A percentile compares a stretch with the other conserved stretches of the same genome.
Evolutionary conservation across 2,329 filamentous ascomycete species (phyloP).

Genomic region (Sporothrix inflata): DNA sequence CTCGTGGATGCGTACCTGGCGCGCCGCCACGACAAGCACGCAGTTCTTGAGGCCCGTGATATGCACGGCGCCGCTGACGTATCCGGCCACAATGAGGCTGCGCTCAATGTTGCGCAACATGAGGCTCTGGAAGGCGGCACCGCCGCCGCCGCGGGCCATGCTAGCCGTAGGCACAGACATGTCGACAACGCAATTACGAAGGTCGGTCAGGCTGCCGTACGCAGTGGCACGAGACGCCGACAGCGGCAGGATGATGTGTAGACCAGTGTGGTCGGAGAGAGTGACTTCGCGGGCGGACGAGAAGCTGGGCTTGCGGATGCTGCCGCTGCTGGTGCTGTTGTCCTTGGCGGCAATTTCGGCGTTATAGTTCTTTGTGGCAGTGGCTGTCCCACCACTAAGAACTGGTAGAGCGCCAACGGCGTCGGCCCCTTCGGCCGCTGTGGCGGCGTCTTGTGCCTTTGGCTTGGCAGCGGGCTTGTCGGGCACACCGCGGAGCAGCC

Average conservation of each 20-base stretch:
- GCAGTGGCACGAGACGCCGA: constrained; percentile 72
- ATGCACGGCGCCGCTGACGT: constrained; percentile 79
- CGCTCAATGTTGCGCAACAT: constrained; percentile 68
- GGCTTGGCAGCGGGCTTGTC: not conserved
- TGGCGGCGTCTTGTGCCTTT: constrained; percentile 26
- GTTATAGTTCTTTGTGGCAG: not conserved
- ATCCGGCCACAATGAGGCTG: constrained; percentile 76
- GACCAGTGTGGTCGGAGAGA: constrained; percentile 67
- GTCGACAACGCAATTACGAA: constrained; percentile 75
- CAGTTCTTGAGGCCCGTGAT: constrained; percentile 75
- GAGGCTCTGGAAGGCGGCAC: constrained; percentile 69
- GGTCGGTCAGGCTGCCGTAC: constrained; percentile 71
- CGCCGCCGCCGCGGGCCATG: constrained; percentile 36
- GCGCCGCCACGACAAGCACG: constrained; percentile 75
- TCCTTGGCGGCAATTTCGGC: constrained; percentile 44
- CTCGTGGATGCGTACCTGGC: constrained; percentile 93
- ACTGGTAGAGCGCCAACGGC: constrained; percentile 45
- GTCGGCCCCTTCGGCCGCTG: constrained; percentile 43
- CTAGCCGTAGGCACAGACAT: constrained; percentile 68
- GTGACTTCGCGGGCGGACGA: constrained; percentile 62
- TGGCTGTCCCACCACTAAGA: constrained; percentile 26
- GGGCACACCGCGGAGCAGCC: constrained; percentile 40
- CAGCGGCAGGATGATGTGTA: constrained; percentile 76
- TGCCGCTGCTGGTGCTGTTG: constrained; percentile 56
- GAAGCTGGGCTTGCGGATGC: constrained; percentile 65